Conservation (phyloP, 305 asterid genomes). For the Salvia sclarea region DNA sequence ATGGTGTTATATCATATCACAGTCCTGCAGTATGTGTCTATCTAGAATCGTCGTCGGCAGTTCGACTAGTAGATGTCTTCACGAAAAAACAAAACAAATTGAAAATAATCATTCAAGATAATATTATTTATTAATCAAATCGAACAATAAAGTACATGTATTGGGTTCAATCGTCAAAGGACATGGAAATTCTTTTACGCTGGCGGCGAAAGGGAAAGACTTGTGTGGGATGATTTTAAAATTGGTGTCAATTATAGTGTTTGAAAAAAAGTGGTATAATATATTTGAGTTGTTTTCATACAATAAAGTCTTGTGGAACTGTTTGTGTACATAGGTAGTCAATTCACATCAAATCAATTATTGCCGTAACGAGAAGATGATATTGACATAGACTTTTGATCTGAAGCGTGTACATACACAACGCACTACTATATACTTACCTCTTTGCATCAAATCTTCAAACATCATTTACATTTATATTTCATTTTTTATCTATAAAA, state of each 20-base stretch:
- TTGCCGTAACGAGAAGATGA: conserved; percentile 20
- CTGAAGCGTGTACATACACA: conserved; percentile 2
- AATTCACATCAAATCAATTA: conserved; percentile 28
- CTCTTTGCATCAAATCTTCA: background rate
- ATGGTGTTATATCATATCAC: too few relatives aligned
- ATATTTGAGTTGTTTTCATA: conserved; percentile 22
- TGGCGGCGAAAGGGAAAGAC: background rate
- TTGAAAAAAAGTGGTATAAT: background rate
- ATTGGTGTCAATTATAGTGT: conserved; percentile 16
- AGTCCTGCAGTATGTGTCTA: too few relatives aligned
- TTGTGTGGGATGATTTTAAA: background rate
- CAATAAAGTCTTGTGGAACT: conserved; percentile 25
- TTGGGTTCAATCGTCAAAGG: background rate
- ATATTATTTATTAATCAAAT: background rate
- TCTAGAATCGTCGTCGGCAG: background rate
- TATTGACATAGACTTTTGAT: conserved; percentile 17
- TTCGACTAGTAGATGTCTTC: background rate
- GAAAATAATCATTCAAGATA: background rate
- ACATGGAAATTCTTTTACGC: background rate
- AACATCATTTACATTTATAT: background rate
- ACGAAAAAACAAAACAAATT: background rate
- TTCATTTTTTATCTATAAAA: background rate
- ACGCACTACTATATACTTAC: background rate
- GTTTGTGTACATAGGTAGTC: conserved; percentile 12
- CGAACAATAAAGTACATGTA: background rate